phyloP scores from a whole-genome alignment of 805 yeast genomes.

The Candida nemodendra region DNA sequence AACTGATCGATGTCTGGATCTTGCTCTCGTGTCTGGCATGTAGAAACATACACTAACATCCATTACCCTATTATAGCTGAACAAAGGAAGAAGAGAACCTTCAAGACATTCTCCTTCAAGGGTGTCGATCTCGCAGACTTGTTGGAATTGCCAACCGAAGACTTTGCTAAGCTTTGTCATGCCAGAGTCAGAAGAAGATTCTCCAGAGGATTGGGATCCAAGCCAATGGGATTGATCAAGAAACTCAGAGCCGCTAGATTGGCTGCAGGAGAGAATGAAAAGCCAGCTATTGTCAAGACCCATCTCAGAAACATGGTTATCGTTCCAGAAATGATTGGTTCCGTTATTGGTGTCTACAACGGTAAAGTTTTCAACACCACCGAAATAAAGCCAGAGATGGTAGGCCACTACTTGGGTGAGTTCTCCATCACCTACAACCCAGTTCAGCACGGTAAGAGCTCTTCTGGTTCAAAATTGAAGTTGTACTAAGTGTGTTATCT shows the following conservation, averaged over 20 bases:
- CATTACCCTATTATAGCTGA: conserved; percentile 39
- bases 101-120: conserved; percentile 97
- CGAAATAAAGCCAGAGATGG: conserved; percentile 99
- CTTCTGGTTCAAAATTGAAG: conserved; percentile 38
- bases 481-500: conserved; percentile 30
- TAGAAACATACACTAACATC: conserved; percentile 31
- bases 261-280: conserved; percentile 86
- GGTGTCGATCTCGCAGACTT: conserved; percentile 97
- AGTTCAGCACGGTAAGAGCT: conserved; percentile 89
- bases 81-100: conserved; percentile 78
- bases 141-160: conserved; percentile 92
- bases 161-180: conserved; percentile 92
- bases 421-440: conserved; percentile 99
- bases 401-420: conserved; percentile 99
- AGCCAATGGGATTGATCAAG: conserved; percentile 94
- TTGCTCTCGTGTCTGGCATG: too few species aligned
- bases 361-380: conserved; percentile 99
- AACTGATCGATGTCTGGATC: too few species aligned
- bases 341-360: conserved; percentile 98
- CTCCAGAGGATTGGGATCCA: conserved; percentile 93
- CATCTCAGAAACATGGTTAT: conserved; percentile 98
- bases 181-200: conserved; percentile 99
- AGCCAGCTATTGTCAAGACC: conserved; percentile 97
- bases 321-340: conserved; percentile 99
- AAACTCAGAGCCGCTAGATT: conserved; percentile 97